Evolutionary conservation across 306 rosid genomes (phyloP).

Genomic region (Lathyrus aphaca): DNA sequence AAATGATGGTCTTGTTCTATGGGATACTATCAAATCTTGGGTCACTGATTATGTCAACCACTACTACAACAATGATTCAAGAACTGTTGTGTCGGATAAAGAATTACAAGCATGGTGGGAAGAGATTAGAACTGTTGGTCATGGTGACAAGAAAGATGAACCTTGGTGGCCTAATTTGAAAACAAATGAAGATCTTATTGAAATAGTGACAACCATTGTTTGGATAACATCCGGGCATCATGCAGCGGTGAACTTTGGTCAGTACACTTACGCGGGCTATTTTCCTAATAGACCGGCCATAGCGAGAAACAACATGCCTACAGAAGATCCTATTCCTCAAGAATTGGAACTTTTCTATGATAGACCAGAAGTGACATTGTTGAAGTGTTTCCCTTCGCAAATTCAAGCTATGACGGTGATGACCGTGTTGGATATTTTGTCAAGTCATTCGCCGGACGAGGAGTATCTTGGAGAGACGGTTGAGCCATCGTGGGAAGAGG

Average conservation of each 20-base stretch:
- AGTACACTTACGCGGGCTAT: constrained; percentile 49
- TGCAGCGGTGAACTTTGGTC: constrained; percentile 74
- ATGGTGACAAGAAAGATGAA: constrained; percentile 54
- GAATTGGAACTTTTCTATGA: constrained; percentile 44
- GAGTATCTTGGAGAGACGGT: constrained; percentile 45
- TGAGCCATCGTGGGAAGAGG: constrained; percentile 54
- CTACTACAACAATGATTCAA: constrained; percentile 21
- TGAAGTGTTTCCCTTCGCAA: constrained; percentile 49
- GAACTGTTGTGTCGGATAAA: constrained; percentile 23
- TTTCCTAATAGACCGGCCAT: constrained; percentile 55
- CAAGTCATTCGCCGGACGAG: constrained; percentile 55
- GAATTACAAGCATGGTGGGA: constrained; percentile 89
- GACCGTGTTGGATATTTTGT: constrained; percentile 51
- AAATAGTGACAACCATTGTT: constrained; percentile 44
- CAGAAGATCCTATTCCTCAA: constrained; percentile 41
- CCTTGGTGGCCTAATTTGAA: constrained; percentile 63
- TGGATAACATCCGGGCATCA: constrained; percentile 62
- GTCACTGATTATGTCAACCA: constrained; percentile 45
- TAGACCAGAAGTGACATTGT: constrained; percentile 43
- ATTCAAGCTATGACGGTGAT: constrained; percentile 50
- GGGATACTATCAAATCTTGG: constrained; percentile 52
- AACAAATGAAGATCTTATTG: constrained; percentile 40
- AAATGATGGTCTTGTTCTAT: constrained; percentile 52
- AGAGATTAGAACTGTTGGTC: constrained; percentile 50
- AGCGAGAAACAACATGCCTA: constrained; percentile 43